phyloP scores from a whole-genome alignment of 495 filamentous ascomycete species.

The Corynascus novoguineensis region DNA sequence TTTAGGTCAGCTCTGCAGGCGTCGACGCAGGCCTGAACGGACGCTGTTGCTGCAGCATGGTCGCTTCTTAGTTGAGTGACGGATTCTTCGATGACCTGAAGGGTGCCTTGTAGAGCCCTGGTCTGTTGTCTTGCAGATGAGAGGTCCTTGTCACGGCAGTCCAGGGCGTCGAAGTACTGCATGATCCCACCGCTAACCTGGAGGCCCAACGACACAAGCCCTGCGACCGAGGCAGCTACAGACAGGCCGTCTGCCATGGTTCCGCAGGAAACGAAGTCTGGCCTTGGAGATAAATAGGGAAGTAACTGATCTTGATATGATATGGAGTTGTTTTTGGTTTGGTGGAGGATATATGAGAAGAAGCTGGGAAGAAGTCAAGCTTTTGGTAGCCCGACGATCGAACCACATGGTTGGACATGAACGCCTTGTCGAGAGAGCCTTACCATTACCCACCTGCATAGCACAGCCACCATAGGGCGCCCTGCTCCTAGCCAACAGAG shows the following conservation, averaged over 20 bases:
- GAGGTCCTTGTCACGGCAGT: neutral
- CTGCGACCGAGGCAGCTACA: neutral
- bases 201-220: neutral
- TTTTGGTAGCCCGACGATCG: no score
- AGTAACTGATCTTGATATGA: no score
- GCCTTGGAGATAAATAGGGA: no score
- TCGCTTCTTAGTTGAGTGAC: neutral
- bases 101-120: neutral
- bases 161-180: neutral
- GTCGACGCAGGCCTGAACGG: neutral
- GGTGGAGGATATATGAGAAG: no score
- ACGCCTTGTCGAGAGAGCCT: no score
- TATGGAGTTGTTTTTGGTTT: no score
- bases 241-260: conserved; percentile 1
- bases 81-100: neutral
- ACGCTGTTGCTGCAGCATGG: neutral
- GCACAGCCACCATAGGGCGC: no score
- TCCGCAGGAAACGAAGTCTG: no score
- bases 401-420: no score
- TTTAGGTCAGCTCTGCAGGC: neutral
- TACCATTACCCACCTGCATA: no score
- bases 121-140: neutral
- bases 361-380: no score
- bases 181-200: neutral
- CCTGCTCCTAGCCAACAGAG: no score